Percentiles rank a stretch among this genome's conserved stretches.
Evolutionary conservation across 352 stramenopile species (phyloP).

Genomic region (Thraustochytrium sp.): DNA sequence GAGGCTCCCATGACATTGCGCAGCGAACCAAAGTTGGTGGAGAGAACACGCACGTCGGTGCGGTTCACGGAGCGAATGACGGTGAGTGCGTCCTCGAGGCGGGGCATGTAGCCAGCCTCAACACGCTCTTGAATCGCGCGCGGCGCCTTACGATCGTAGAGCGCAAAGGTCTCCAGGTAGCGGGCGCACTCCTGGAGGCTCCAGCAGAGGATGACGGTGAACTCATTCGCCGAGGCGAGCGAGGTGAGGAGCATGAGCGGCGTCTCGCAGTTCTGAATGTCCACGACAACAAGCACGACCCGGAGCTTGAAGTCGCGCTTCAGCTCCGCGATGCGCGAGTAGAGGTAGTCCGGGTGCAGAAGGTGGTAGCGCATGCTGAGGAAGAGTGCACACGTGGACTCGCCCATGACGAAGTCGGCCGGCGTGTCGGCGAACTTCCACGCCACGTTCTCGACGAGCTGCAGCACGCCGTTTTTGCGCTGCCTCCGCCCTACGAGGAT

Average conservation of each 20-base stretch:
- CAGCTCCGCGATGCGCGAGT: constrained; percentile 79
- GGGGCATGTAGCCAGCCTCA: constrained; percentile 76
- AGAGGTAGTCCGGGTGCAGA: constrained; percentile 78
- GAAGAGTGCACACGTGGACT: constrained; percentile 78
- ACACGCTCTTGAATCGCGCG: constrained; percentile 87
- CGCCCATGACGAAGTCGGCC: constrained; percentile 88
- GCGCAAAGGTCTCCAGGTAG: constrained; percentile 93
- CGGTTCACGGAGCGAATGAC: constrained; percentile 87
- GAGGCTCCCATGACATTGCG: constrained; percentile 75
- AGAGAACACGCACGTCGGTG: constrained; percentile 83
- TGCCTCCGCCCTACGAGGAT: constrained; percentile 69
- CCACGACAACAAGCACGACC: constrained; percentile 87
- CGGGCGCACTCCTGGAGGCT: constrained; percentile 80
- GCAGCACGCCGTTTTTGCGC: constrained; percentile 84
- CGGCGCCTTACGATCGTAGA: constrained; percentile 88
- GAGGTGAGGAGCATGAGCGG: constrained; percentile 85
- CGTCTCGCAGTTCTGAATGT: constrained; percentile 87
- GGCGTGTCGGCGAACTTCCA: constrained; percentile 80
- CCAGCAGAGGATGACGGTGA: constrained; percentile 88
- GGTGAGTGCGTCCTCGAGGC: constrained; percentile 81
- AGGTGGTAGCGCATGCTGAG: constrained; percentile 78
- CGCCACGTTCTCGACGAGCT: constrained; percentile 83
- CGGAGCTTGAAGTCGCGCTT: constrained; percentile 73
- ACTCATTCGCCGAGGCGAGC: constrained; percentile 75
- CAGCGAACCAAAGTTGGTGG: constrained; percentile 82